Base-by-base conservation (phyloP, 805 yeast genomes). In the Lipomyces chichibuensis region DNA sequence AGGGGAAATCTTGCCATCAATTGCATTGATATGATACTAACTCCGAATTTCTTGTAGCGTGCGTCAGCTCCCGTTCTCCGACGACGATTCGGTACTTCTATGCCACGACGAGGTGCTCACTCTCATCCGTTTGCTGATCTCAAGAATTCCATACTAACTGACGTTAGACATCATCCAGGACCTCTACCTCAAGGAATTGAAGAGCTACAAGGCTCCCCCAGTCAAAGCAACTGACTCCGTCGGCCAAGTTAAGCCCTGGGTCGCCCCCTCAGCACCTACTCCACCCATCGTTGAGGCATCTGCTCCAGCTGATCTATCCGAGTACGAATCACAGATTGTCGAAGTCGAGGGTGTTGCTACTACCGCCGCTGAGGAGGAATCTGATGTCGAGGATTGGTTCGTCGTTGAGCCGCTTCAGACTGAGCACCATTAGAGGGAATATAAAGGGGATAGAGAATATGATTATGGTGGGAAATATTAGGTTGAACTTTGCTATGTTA, bases 191-290 rank as follows among this genome's bases (percentile, higher is more conserved):
- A 87, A 85, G 79, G 97, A 93, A 81, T 83, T 95, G 81, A 91
- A 88, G 83, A 86, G 87, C 70, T 93, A 91, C 87, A 92, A 92
- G 84, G 93, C 97, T 77, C 85, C 88, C 67, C 87, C 92, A 69
- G 77, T 88, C 64, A 81, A 89, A 66, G 86, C 90, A 67, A 83
- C 85, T 72, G 96, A 90, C 73, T 88, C 94, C 70, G 92, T 88
- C 75, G 85, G 87, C 71, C 84, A 88, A 72, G 94, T 92, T 74
- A 87, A 89, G 81, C 86, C 90, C 74, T 95, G 97, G 95, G 80
- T 83, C 69, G 82, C 87, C 71, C 98, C 98, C 75, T 79, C 84
- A 70, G 85, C 92, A 73, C 96, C 98, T 74, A 79, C 85, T 72
- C 79, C 83, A 58, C 98, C 98, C 74, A 80, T 65, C 46, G 58